A percentile compares a stretch with the other conserved stretches of the same genome.
These are phyloP conservation scores for Grammothele lineata DNA, from an alignment of 768 basidiomycete species.

Conservation along the genomic window DNA sequence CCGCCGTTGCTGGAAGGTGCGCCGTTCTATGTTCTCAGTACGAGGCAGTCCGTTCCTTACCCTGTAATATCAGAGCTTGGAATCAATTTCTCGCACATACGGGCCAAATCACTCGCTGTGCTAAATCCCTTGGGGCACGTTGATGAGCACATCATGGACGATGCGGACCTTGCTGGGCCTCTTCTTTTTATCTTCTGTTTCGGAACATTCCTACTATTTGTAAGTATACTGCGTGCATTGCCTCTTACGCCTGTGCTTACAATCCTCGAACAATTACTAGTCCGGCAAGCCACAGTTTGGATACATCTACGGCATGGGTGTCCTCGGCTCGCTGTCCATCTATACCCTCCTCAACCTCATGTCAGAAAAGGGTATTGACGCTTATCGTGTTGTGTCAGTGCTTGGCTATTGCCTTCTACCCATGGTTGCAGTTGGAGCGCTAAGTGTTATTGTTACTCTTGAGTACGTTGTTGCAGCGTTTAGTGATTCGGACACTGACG, in stretches of 20 bases:
- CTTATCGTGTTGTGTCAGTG: constrained; percentile 92
- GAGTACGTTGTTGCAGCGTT: constrained; percentile 56
- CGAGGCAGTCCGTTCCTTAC: no score
- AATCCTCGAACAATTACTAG: constrained; percentile 35
- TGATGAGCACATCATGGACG: constrained; percentile 96
- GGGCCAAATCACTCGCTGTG: constrained; percentile 90
- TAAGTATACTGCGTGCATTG: constrained; percentile 38
- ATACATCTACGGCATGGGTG: constrained; percentile 96
- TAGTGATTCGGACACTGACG: background rate
- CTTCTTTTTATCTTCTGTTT: constrained; percentile 95
- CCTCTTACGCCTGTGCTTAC: background rate
- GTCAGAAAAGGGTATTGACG: constrained; percentile 93
- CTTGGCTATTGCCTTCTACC: constrained; percentile 95
- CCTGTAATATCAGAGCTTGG: constrained; percentile 70
- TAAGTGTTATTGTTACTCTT: constrained; percentile 82
- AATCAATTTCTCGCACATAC: constrained; percentile 96
- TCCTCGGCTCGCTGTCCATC: constrained; percentile 89
- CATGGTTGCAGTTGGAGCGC: constrained; percentile 90
- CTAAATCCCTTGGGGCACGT: constrained; percentile 85
- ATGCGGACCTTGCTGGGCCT: constrained; percentile 95
- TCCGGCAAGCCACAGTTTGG: constrained; percentile 98
- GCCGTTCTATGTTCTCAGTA: no score
- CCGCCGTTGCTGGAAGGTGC: constrained; percentile 91
- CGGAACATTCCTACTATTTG: constrained; percentile 86
- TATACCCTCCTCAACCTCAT: constrained; percentile 96